Base-by-base conservation (phyloP, 805 yeast species). In the Barnettozyma wickerhamii region DNA sequence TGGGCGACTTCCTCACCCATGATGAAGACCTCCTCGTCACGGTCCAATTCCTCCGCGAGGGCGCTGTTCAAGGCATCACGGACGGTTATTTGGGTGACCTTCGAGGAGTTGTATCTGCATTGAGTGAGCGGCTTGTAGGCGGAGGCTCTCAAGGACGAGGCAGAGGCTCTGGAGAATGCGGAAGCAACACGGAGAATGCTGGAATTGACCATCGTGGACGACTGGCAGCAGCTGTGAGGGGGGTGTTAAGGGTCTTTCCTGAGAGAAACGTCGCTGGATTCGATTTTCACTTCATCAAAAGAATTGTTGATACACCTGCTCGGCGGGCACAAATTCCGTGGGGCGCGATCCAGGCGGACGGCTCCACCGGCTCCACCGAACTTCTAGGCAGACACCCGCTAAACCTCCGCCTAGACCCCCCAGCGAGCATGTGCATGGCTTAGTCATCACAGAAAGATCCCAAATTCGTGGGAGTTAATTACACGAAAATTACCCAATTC, bases 1-100 rank as follows among this genome's bases (percentile, higher is more conserved):
- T 91, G 98, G 33, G 96, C 99, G 51, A 93, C 99, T 69, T 93
- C 99, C 73, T 93, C 99, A 68, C 99, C 99, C 78, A 93, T 85
- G 55, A 93, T 67, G 74, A 88, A 93, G 33, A 93, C 98, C 53
- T 78, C 83, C 52, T 88, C 93, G 64, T 93, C 97, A 54, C 91
- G 78, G 72, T 91, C 98, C 73, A 93, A 75, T 71, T 93, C 99
- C 72, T 93, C 99, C 43, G 95, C 95, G 67, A 93, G 74, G 23
- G 96, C 99, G 50, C 81, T 71, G 74, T 93, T 93, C 55, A 93
- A 71, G 35, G 99, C 99, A 57, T 93, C 99, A 75, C 99, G 84
- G 43, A 93, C 97, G 13, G 98, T 87, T 76, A 91, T 77, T 30
- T 41, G 67, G 40, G 71, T 68, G 18, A 40, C 33, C 17, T 34